Percentiles rank a stretch among this genome's conserved stretches.
Conservation (phyloP, 2,329 filamentous ascomycete species). For the Epicoccum nigrum region DNA sequence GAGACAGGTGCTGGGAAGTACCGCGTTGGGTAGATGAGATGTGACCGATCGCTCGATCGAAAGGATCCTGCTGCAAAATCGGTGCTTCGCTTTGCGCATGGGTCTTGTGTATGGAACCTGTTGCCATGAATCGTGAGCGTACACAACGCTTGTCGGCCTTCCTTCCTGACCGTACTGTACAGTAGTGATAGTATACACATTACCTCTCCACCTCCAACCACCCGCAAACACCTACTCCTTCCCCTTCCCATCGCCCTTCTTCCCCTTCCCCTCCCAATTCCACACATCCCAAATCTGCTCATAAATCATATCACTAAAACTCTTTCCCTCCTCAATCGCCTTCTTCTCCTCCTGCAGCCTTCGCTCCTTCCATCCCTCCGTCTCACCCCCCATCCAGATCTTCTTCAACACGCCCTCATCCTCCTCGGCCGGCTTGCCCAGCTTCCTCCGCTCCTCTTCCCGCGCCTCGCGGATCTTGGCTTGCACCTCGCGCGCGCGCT, state of each 20-base stretch:
- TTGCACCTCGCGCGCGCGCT: constrained; percentile 44
- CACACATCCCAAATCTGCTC: constrained; percentile 57
- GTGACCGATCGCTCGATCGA: too few species aligned
- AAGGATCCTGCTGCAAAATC: too few species aligned
- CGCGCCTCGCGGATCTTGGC: constrained; percentile 47
- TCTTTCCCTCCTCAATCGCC: constrained; percentile 47
- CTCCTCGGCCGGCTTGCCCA: constrained; percentile 37
- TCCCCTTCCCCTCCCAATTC: constrained; percentile 51
- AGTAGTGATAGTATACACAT: constrained; percentile 15
- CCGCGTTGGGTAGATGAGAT: too few species aligned
- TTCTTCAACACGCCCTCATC: constrained; percentile 38
- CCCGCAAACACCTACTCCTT: constrained; percentile 23
- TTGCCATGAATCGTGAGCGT: too few species aligned
- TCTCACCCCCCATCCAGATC: constrained; percentile 50
- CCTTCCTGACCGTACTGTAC: constrained; percentile 3
- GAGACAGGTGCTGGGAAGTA: constrained; percentile 11
- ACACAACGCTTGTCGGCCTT: too few species aligned
- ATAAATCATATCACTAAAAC: constrained; percentile 51
- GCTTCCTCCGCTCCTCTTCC: constrained; percentile 42
- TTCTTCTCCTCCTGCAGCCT: constrained; percentile 54
- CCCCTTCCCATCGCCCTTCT: constrained; percentile 33
- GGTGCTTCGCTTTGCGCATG: too few species aligned
- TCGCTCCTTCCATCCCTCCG: constrained; percentile 54
- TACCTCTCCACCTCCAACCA: background rate
- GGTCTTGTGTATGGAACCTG: too few species aligned